Conservation (phyloP, 441 rosid genomes). For the Brassica hybrid region DNA sequence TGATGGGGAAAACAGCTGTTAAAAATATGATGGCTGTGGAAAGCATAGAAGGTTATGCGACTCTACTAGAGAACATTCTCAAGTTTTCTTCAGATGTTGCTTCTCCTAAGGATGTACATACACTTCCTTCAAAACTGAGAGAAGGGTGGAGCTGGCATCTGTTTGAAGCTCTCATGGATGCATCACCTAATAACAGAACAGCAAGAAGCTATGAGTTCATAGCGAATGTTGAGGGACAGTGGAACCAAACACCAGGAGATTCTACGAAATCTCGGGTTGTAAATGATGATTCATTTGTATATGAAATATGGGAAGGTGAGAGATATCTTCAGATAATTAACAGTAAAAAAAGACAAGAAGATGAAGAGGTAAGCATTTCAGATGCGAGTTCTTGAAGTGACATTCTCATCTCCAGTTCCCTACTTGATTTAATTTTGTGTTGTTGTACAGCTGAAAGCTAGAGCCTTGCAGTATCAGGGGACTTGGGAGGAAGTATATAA, state of each 20-base stretch:
- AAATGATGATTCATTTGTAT: conserved; percentile 67
- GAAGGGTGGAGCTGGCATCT: conserved; percentile 84
- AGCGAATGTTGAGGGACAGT: conserved; percentile 68
- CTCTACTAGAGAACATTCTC: conserved; percentile 68
- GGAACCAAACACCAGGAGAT: conserved; percentile 64
- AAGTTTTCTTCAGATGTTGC: conserved; percentile 89
- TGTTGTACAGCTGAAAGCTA: conserved; percentile 70
- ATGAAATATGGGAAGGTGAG: conserved; percentile 88
- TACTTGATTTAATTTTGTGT: conserved; percentile 27
- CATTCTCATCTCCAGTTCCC: conserved; percentile 28
- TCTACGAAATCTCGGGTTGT: conserved; percentile 42
- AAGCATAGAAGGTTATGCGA: conserved; percentile 75
- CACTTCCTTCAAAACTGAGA: conserved; percentile 56
- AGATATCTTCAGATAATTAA: conserved; percentile 48
- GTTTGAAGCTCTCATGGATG: conserved; percentile 56
- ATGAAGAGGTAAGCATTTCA: conserved; percentile 73
- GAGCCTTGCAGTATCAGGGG: conserved; percentile 76
- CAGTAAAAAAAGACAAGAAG: conserved; percentile 77
- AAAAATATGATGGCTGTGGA: conserved; percentile 82
- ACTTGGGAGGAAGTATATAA: conserved; percentile 98
- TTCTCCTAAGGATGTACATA: conserved; percentile 59
- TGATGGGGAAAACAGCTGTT: conserved; percentile 62
- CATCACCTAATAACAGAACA: conserved; percentile 49
- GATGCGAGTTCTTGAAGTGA: conserved; percentile 21
- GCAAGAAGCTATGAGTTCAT: conserved; percentile 63